Evolutionary conservation across 2,329 filamentous ascomycete genomes (phyloP), one percentile per base, ranked within the genome.

Genomic region (Calycina herbarum): DNA sequence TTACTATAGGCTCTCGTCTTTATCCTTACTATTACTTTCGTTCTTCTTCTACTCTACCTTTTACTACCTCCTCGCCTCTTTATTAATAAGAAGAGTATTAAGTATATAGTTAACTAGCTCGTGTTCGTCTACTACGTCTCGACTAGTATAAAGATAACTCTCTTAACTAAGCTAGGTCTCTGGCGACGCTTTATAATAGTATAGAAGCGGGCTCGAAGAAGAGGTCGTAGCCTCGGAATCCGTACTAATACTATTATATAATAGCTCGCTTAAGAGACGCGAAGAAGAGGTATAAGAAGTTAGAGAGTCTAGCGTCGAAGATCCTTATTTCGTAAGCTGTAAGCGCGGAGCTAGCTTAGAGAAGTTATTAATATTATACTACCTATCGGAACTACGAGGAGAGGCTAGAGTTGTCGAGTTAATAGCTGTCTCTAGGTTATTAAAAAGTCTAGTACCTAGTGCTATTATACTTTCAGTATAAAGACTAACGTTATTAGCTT

Each of bases 391-490:
- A 42, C 7, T 42, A 42, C 4, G 69, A 61, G 57, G 68, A 45
- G 60, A n/a, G 56, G 67, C 65, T 56, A 57, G 65, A 64, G 59
- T 70, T 70, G 31, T 70, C 57, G 59, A 69, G 64, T 69, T 35
- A 51, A 67, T 59, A 10, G 62, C 38, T 17, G 40, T 42, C 42
- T 59, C 57, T 64, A 15, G 31, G 57, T 20, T 65, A 63, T 64
- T 31, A 35, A 61, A 57, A 65, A 64, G 59, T 15, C 45, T 31
- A 2, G n/a, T 35, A 33, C 35, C 29, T 61, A 31, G 42, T 45
- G 24, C 40, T 61, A n/a, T n/a, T n/a, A n/a, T n/a, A n/a, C 31
- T 64, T 59, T 61, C 6, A 20, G 64, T 57, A 17, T 13, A 13
- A 42, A 42, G 40, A 42, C 40, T 13, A 42, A 17, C 5, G 3